Percentiles rank a stretch among this genome's conserved stretches.
Evolutionary conservation across 1,284 basidiomycete genomes (phyloP).

Genomic region (Singerocomus inundabilis): DNA sequence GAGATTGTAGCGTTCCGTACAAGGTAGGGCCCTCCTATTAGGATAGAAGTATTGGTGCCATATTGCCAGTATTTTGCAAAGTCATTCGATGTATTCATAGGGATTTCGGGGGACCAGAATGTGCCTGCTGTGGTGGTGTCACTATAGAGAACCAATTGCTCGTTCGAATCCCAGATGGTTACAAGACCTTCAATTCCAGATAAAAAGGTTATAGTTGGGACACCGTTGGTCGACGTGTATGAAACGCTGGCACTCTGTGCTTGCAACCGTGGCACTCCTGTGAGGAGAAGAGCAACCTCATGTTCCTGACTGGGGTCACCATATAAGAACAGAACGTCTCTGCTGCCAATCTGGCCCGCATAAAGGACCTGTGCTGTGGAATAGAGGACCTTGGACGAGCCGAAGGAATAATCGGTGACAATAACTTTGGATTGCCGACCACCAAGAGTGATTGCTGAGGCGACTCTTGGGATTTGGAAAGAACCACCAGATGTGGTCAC

Average conservation of each 20-base stretch:
- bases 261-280: constrained; percentile 43
- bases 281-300: constrained; percentile 51
- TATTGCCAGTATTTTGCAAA: constrained; percentile 49
- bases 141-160: constrained; percentile 63
- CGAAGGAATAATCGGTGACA: constrained; percentile 66
- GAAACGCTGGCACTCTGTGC: constrained; percentile 35
- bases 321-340: constrained; percentile 70
- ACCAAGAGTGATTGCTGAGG: constrained; percentile 51
- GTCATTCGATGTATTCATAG: constrained; percentile 21
- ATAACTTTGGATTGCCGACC: constrained; percentile 72
- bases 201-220: constrained; percentile 48
- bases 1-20: constrained; percentile 50
- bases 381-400: constrained; percentile 54
- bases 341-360: constrained; percentile 61
- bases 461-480: constrained; percentile 54
- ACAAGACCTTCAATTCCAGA: constrained; percentile 57
- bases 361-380: constrained; percentile 69
- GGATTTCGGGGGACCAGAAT: constrained; percentile 52
- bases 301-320: constrained; percentile 59
- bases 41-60: constrained; percentile 49
- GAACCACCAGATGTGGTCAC: constrained; percentile 50
- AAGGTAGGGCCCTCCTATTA: constrained; percentile 55
- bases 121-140: constrained; percentile 61
- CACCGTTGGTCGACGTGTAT: constrained; percentile 25
- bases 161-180: constrained; percentile 62